Percentiles rank a stretch among this genome's conserved stretches.
phyloP scores from a whole-genome alignment of 1,284 basidiomycete genomes.

The Pseudomicrostroma phylloplanum region DNA sequence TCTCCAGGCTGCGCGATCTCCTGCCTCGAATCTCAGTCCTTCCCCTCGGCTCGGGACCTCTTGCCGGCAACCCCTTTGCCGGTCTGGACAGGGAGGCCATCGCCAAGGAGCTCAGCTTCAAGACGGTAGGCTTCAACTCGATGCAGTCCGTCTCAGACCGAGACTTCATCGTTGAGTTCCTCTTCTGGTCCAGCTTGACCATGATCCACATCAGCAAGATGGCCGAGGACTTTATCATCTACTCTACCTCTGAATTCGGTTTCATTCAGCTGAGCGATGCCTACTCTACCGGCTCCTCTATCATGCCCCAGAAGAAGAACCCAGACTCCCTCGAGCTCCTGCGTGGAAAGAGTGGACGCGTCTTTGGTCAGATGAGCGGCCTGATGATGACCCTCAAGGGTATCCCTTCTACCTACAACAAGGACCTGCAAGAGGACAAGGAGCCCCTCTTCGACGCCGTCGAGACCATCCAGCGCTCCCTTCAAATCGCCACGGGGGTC shows the following conservation, averaged over 20 bases:
- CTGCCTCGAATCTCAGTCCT: constrained; percentile 70
- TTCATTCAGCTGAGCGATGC: constrained; percentile 91
- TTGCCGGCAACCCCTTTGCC: constrained; percentile 88
- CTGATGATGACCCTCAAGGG: constrained; percentile 98
- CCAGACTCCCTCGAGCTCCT: constrained; percentile 91
- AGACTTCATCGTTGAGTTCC: constrained; percentile 92
- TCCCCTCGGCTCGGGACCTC: constrained; percentile 85
- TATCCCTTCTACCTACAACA: constrained; percentile 96
- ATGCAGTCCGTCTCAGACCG: constrained; percentile 78
- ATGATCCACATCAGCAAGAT: constrained; percentile 90
- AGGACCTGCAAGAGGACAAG: constrained; percentile 97
- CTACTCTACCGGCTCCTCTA: constrained; percentile 95
- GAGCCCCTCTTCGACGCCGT: constrained; percentile 93
- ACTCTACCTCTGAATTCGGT: constrained; percentile 92
- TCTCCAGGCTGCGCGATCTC: constrained; percentile 77
- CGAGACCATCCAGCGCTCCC: constrained; percentile 79
- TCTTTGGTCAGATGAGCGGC: constrained; percentile 95
- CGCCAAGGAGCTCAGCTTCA: constrained; percentile 47
- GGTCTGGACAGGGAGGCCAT: constrained; percentile 45
- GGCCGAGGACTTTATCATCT: constrained; percentile 93
- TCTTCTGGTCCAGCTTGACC: constrained; percentile 89
- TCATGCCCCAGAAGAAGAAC: constrained; percentile 99
- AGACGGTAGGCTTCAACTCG: constrained; percentile 46
- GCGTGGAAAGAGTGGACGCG: constrained; percentile 86
- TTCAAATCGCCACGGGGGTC: constrained; percentile 90